Evolutionary conservation across 2,329 filamentous ascomycete species (phyloP).

Genomic region (Aspergillus fructus): DNA sequence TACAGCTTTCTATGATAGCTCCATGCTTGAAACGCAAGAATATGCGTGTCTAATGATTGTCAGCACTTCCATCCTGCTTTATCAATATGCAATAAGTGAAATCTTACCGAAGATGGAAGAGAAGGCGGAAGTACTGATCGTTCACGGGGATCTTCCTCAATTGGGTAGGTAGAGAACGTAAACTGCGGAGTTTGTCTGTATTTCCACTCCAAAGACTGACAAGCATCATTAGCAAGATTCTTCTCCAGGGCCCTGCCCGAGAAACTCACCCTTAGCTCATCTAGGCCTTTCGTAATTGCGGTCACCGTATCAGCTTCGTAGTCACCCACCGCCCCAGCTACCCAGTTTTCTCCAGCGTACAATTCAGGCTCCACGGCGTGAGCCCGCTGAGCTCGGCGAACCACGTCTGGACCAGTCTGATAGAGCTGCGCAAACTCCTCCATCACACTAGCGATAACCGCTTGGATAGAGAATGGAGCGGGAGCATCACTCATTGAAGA

Average conservation of each 20-base stretch:
- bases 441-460: slow-evolving; percentile 55
- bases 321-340: slow-evolving; percentile 53
- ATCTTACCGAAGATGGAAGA: slow-evolving; percentile 49
- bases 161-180: slow-evolving; percentile 63
- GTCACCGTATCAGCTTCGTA: slow-evolving; percentile 45
- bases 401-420: slow-evolving; percentile 39
- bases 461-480: slow-evolving; percentile 47
- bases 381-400: slow-evolving; percentile 33
- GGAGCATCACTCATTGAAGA: slow-evolving; percentile 51
- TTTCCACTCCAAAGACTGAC: slow-evolving; percentile 61
- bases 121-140: slow-evolving; percentile 52
- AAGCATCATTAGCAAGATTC: neutral
- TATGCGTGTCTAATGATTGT: slow-evolving; percentile 36
- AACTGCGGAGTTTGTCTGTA: slow-evolving; percentile 87
- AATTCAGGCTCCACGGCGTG: slow-evolving; percentile 33
- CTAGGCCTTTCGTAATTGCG: slow-evolving; percentile 61
- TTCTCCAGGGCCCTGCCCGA: neutral
- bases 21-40: slow-evolving; percentile 44
- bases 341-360: slow-evolving; percentile 34
- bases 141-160: slow-evolving; percentile 58
- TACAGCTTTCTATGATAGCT: slow-evolving; percentile 39
- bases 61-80: neutral
- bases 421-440: slow-evolving; percentile 70
- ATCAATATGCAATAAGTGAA: neutral
- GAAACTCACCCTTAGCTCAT: slow-evolving; percentile 53